A percentile compares a stretch with the other conserved stretches of the same genome.
Evolutionary conservation across 768 basidiomycete genomes (phyloP).

Genomic region (Auricularia sp.): DNA sequence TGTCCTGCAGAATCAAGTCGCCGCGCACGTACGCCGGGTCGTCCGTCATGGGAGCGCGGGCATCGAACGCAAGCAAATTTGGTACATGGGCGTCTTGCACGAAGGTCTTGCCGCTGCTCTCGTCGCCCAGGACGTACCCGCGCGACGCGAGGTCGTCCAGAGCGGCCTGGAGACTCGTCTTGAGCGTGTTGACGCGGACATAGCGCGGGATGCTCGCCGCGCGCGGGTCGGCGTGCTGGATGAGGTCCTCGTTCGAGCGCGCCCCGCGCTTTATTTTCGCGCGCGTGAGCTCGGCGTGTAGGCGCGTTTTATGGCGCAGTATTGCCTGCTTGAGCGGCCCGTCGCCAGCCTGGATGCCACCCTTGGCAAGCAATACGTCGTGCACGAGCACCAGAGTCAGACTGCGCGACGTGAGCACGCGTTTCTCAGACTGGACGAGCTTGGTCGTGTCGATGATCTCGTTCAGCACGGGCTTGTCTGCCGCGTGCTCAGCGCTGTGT

Average conservation of each 20-base stretch:
- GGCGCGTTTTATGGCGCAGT: constrained; percentile 78
- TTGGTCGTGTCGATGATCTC: constrained; percentile 60
- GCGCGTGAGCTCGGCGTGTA: constrained; percentile 77
- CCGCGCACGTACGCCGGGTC: constrained; percentile 66
- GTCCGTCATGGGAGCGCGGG: constrained; percentile 46
- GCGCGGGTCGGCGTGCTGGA: constrained; percentile 46
- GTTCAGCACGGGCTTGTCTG: constrained; percentile 69
- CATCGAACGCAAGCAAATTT: constrained; percentile 69
- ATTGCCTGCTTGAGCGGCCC: constrained; percentile 85
- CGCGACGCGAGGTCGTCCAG: constrained; percentile 41
- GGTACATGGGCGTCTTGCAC: constrained; percentile 70
- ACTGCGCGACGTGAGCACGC: constrained; percentile 48
- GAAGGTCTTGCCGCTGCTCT: constrained; percentile 40
- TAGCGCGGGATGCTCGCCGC: constrained; percentile 79
- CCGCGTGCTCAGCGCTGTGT: not conserved
- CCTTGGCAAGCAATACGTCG: constrained; percentile 67
- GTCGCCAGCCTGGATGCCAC: constrained; percentile 85
- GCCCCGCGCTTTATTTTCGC: constrained; percentile 69
- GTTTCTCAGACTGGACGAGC: constrained; percentile 66
- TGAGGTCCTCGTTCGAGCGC: constrained; percentile 54
- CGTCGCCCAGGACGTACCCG: constrained; percentile 41
- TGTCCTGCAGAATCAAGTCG: constrained; percentile 89
- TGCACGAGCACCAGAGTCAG: constrained; percentile 83
- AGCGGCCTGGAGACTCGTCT: constrained; percentile 59
- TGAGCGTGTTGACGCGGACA: constrained; percentile 67